Base-by-base conservation (phyloP, 1,284 basidiomycete species). In the Tilletia indica region DNA sequence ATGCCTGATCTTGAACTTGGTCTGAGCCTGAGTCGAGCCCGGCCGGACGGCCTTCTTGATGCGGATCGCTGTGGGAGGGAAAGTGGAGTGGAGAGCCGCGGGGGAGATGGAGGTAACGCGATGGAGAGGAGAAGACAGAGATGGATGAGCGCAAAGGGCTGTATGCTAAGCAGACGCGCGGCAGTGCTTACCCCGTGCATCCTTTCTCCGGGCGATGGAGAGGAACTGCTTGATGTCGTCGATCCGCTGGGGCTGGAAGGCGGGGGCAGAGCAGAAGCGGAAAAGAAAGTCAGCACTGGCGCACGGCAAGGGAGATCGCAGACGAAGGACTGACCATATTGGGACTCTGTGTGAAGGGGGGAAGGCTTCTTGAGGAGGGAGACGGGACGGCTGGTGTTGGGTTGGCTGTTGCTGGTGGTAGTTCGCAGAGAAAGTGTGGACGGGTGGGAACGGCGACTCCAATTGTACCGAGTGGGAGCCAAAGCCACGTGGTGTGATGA, bases 1-100 rank as follows among this genome's bases (percentile, higher is more conserved):
- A 92, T 89, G 95, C 97, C 96, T 91, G 85, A 99, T 90, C 90
- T 99, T 99, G 91, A 99, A 98, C 88, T 99, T 98, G 86, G 82
- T 84, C 42, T 45, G 81, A 71, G 25, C 25, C 71, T 82, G 81
- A 71, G 93, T 96, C 87, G 91, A 85, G 89, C 90, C 74, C 89
- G 89, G 73, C 89, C 86, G 72, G 87, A 87, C 88, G 75, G 91
- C 92, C 89, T 94, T 95, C 89, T 97, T 97, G 89, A 97, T 95
- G 86, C 94, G 92, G 79, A 92, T 93, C 87, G 93, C 93, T 95
- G 86, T 68, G 80, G 36, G 68, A 19, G 14, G 36, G 12, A n/a
- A 4, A 56, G 54, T n/a, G 19, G 2, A 9, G 42, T 19, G 2
- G 16, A 34, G 8, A 49, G 42, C 42, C 42, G 42, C 9, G 9